phyloP scores from a whole-genome alignment of 2,329 filamentous ascomycete species.

The Dactylellina sp. region DNA sequence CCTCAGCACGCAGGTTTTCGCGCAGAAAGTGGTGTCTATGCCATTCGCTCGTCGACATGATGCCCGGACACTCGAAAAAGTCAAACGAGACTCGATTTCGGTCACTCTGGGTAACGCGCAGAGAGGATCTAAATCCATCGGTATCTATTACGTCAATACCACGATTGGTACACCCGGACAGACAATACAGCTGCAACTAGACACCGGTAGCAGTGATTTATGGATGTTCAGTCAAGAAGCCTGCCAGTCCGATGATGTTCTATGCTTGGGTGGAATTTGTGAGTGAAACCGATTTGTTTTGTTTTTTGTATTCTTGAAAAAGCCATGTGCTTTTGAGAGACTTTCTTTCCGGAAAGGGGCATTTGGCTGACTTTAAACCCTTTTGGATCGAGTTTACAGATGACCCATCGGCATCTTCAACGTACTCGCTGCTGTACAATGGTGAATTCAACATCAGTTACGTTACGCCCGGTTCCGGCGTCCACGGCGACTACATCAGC shows the following conservation, averaged over 20 bases:
- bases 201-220: slow-evolving; percentile 74
- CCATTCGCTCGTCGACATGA: slow-evolving; percentile 51
- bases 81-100: slow-evolving; percentile 41
- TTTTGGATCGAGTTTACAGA: slow-evolving; percentile 17
- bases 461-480: slow-evolving; percentile 48
- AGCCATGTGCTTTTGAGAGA: background rate
- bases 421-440: slow-evolving; percentile 31
- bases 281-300: slow-evolving; percentile 12
- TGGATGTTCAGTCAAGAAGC: slow-evolving; percentile 65
- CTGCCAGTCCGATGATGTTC: slow-evolving; percentile 27
- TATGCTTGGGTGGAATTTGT: slow-evolving; percentile 47
- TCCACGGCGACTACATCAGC: slow-evolving; percentile 51
- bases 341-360: background rate
- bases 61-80: slow-evolving; percentile 34
- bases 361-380: slow-evolving; percentile 11
- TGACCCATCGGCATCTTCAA: slow-evolving; percentile 19
- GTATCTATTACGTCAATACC: slow-evolving; percentile 69
- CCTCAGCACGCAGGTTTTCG: slow-evolving; percentile 21
- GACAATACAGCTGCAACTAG: slow-evolving; percentile 70
- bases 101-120: slow-evolving; percentile 47
- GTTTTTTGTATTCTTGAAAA: background rate
- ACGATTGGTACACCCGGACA: slow-evolving; percentile 71
- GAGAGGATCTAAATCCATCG: slow-evolving; percentile 39
- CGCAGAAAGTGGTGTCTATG: slow-evolving; percentile 42
- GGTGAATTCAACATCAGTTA: slow-evolving; percentile 55